phyloP scores from a whole-genome alignment of 805 yeast genomes.

The Nakazawaea molendinolei region DNA sequence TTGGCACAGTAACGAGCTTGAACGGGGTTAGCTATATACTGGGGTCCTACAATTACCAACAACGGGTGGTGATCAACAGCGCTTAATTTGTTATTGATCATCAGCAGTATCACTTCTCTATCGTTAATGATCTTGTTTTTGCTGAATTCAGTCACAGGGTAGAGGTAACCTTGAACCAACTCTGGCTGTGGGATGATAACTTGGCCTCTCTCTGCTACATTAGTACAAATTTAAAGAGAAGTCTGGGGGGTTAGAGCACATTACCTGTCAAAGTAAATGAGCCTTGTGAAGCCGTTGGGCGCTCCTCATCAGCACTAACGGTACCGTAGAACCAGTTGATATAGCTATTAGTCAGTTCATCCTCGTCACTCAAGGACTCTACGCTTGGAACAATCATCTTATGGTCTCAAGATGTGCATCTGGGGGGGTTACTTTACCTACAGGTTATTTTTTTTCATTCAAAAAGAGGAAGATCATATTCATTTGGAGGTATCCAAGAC shows the following conservation, averaged over 20 bases:
- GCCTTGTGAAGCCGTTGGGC: constrained; percentile 14
- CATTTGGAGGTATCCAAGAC: constrained; percentile 74
- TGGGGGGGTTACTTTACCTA: background rate
- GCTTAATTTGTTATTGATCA: constrained; percentile 12
- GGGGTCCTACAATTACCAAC: constrained; percentile 35
- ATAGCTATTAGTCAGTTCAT: constrained; percentile 21
- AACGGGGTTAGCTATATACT: constrained; percentile 21
- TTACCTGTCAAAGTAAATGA: constrained; percentile 21
- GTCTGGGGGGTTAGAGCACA: constrained; percentile 14
- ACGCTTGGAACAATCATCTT: background rate
- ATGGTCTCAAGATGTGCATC: too few species aligned
- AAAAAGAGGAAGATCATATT: constrained; percentile 10
- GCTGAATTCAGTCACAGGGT: constrained; percentile 26
- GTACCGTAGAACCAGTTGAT: constrained; percentile 29
- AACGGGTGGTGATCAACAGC: constrained; percentile 15
- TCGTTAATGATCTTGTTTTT: constrained; percentile 24
- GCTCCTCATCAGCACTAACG: constrained; percentile 11
- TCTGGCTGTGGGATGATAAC: constrained; percentile 37
- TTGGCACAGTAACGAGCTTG: constrained; percentile 35
- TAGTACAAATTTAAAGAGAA: background rate
- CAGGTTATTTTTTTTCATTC: background rate
- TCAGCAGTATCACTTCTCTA: constrained; percentile 21
- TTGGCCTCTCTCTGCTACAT: constrained; percentile 24
- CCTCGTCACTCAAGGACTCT: background rate
- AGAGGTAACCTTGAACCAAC: constrained; percentile 32